A percentile compares a stretch with the other conserved stretches of the same genome.
These are phyloP conservation scores for Schizonepeta tenuifolia DNA, from an alignment of 257 asterid genomes.

Conservation along the genomic window DNA sequence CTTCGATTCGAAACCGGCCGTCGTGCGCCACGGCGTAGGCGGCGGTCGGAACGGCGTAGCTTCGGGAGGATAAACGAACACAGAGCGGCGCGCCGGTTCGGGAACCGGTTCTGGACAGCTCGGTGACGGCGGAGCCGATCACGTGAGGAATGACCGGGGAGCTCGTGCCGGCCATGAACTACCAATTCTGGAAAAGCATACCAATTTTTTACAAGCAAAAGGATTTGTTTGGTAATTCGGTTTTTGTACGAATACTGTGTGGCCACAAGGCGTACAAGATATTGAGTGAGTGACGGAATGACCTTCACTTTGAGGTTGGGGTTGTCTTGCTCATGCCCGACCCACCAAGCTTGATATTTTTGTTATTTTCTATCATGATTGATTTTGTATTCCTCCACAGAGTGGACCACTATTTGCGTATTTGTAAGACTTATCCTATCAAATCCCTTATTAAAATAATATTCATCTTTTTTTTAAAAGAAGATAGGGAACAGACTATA, in stretches of 20 bases:
- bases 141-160: slow-evolving; percentile 56
- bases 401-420: background rate
- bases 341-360: slow-evolving; percentile 4
- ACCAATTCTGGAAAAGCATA: slow-evolving; percentile 17
- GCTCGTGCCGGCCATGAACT: slow-evolving; percentile 81
- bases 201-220: background rate
- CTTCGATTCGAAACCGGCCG: slow-evolving; percentile 54
- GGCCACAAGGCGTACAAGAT: slow-evolving; percentile 26
- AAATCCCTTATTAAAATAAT: too few relatives aligned
- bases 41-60: slow-evolving; percentile 49
- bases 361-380: background rate
- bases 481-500: too few relatives aligned
- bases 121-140: slow-evolving; percentile 50
- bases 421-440: too few relatives aligned
- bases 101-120: slow-evolving; percentile 44
- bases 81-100: slow-evolving; percentile 55
- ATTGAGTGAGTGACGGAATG: slow-evolving; percentile 34
- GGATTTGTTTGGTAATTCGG: background rate
- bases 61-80: slow-evolving; percentile 55
- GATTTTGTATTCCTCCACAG: background rate
- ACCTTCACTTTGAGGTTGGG: slow-evolving; percentile 33
- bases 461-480: too few relatives aligned
- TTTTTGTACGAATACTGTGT: slow-evolving; percentile 14
- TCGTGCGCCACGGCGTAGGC: slow-evolving; percentile 37
- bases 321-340: background rate